These are phyloP conservation scores for Phycomyces blakesleeanus DNA, from an alignment of 192 early-diverging fungal species.

Conservation along the genomic window DNA sequence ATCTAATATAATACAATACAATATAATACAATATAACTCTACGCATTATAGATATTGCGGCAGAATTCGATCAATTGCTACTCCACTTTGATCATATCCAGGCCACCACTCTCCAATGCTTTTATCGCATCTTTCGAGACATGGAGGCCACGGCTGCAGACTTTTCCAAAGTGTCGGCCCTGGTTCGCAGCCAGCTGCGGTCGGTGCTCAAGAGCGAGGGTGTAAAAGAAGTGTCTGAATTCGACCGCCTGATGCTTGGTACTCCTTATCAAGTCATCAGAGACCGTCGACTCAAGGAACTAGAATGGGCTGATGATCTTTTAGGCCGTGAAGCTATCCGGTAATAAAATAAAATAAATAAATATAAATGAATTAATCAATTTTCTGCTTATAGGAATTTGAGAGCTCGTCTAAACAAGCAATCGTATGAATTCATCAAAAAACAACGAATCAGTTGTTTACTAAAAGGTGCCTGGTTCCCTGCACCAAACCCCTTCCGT, in stretches of 20 bases:
- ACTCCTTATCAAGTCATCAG: conserved; percentile 58
- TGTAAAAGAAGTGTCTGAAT: conserved; percentile 38
- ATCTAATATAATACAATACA: too few species aligned
- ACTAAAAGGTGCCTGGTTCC: conserved; percentile 66
- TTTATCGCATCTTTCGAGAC: conserved; percentile 60
- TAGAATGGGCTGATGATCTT: conserved; percentile 66
- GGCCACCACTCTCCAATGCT: conserved; percentile 47
- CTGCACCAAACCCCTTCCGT: conserved; percentile 13
- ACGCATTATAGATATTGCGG: conserved; percentile 30
- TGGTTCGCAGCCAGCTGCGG: conserved; percentile 62
- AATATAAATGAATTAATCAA: too few species aligned
- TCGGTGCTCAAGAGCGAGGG: conserved; percentile 34
- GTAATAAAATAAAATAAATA: too few species aligned
- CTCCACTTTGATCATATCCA: conserved; percentile 58
- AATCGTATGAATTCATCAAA: conserved; percentile 69
- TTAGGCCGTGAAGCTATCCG: conserved; percentile 55
- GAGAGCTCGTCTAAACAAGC: conserved; percentile 57
- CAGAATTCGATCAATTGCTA: conserved; percentile 61
- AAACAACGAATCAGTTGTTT: conserved; percentile 63
- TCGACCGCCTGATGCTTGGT: conserved; percentile 58
- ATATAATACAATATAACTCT: too few species aligned
- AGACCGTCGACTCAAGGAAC: conserved; percentile 62
- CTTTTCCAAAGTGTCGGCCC: conserved; percentile 49
- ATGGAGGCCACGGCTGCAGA: conserved; percentile 55
- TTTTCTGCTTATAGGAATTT: conserved; percentile 48